A percentile compares a stretch with the other conserved stretches of the same genome.
Conservation (phyloP, 2,329 filamentous ascomycete species). For the Colletotrichum nymphaeae region DNA sequence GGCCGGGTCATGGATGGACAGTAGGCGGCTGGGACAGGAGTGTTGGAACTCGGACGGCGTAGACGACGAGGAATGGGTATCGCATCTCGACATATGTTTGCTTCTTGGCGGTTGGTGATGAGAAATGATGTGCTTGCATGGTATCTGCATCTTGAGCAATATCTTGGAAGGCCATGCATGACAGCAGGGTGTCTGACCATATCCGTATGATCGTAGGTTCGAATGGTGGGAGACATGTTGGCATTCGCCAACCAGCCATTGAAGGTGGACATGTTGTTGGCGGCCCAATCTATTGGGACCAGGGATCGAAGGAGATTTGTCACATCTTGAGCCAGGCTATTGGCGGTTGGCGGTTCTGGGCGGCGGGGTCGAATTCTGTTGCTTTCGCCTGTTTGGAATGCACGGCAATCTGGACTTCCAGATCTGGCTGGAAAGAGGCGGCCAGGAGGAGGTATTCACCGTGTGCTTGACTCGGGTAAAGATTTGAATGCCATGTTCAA, state of each 20-base stretch:
- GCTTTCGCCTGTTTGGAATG: conserved; percentile 21
- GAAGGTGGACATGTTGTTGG: not conserved
- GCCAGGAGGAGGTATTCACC: not conserved
- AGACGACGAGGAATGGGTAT: not conserved
- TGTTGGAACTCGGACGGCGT: not conserved
- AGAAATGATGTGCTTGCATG: not conserved
- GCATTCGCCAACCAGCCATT: not conserved
- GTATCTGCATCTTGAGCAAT: conserved; percentile 20
- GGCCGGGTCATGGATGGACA: not conserved
- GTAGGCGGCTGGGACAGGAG: not conserved
- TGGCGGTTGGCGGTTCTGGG: conserved; percentile 26
- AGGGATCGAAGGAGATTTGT: conserved; percentile 14
- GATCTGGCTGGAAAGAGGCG: conserved; percentile 8
- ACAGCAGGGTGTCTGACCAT: conserved; percentile 3
- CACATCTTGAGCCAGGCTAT: conserved; percentile 19
- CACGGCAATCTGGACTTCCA: conserved; percentile 8
- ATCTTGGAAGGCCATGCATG: not conserved
- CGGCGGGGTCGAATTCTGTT: conserved; percentile 14
- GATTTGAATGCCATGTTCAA: not conserved
- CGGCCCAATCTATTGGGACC: not conserved
- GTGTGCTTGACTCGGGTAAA: not conserved
- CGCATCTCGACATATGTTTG: conserved; percentile 1
- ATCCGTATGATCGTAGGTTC: conserved; percentile 8
- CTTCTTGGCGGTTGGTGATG: conserved; percentile 33
- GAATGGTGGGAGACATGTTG: not conserved